These are phyloP conservation scores for Piper longum DNA, from an alignment of 164 flowering plant species.

Conservation along the genomic window DNA sequence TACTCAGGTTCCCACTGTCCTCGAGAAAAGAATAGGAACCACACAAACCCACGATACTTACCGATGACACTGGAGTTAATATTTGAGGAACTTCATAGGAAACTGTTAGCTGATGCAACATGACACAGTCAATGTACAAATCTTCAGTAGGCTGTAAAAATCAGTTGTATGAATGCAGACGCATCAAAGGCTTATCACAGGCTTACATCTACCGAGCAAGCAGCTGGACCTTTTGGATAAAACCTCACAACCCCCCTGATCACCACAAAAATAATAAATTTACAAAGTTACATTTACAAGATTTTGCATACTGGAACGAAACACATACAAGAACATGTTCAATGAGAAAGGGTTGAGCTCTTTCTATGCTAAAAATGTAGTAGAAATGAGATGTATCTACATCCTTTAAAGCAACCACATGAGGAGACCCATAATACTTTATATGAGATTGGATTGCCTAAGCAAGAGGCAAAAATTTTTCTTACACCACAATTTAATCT, in stretches of 20 bases:
- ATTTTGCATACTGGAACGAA: neutral
- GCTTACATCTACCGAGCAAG: slow-evolving; percentile 70
- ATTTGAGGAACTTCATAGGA: slow-evolving; percentile 84
- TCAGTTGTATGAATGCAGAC: neutral
- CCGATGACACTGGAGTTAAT: slow-evolving; percentile 66
- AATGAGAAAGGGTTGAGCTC: neutral
- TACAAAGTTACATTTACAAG: neutral
- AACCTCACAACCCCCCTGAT: slow-evolving; percentile 92
- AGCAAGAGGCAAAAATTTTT: too few relatives aligned
- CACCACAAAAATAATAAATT: neutral
- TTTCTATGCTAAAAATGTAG: neutral
- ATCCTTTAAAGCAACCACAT: neutral
- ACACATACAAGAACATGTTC: neutral
- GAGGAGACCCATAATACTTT: neutral
- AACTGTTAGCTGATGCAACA: slow-evolving; percentile 63
- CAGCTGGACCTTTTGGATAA: slow-evolving; percentile 75
- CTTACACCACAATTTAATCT: too few relatives aligned
- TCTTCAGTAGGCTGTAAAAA: neutral
- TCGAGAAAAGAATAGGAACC: neutral
- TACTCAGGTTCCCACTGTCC: neutral
- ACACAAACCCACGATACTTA: slow-evolving; percentile 24
- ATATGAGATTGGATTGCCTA: too few relatives aligned
- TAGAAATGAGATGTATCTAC: neutral
- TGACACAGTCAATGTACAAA: neutral
- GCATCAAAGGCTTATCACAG: neutral